These are phyloP conservation scores for Crucihimalaya himalaica DNA, from an alignment of 345 rosid genomes.

Conservation along the genomic window DNA sequence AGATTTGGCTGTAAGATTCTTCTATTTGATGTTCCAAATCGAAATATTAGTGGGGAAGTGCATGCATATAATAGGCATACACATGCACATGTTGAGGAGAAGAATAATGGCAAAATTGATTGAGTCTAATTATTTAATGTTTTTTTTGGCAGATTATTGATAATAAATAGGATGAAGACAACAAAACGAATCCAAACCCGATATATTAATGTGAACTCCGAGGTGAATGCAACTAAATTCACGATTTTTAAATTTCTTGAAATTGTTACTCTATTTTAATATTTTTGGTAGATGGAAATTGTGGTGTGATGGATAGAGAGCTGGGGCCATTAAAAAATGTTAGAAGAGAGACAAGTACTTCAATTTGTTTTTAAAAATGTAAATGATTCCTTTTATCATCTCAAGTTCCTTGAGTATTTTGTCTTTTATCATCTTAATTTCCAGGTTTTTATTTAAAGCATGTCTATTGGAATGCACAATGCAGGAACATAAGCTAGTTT, in stretches of 20 bases:
- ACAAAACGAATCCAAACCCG: slow-evolving; percentile 15
- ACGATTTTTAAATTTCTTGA: slow-evolving; percentile 11
- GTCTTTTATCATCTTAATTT: background rate
- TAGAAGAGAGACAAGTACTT: slow-evolving; percentile 14
- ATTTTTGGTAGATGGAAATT: slow-evolving; percentile 24
- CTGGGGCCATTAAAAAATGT: slow-evolving; percentile 22
- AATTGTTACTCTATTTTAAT: slow-evolving; percentile 28
- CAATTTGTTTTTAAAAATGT: background rate
- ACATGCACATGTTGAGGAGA: slow-evolving; percentile 27
- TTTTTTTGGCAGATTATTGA: slow-evolving; percentile 35
- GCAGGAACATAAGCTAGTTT: background rate
- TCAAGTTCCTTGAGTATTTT: background rate
- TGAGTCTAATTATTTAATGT: slow-evolving; percentile 1
- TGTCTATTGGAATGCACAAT: background rate
- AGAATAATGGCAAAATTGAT: slow-evolving; percentile 13
- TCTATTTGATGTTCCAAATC: slow-evolving; percentile 17
- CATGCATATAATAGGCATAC: slow-evolving; percentile 9
- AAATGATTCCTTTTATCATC: slow-evolving; percentile 16
- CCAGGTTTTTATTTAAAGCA: background rate
- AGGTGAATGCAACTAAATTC: slow-evolving; percentile 35
- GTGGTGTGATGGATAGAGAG: slow-evolving; percentile 18
- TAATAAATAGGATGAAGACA: slow-evolving; percentile 24
- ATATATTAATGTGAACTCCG: slow-evolving; percentile 25
- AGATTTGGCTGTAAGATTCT: slow-evolving; percentile 29
- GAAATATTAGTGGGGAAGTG: slow-evolving; percentile 1